Evolutionary conservation across 2,329 filamentous ascomycete species (phyloP), one percentile per base, ranked within the genome.

Genomic region (Neofusicoccum sp.): DNA sequence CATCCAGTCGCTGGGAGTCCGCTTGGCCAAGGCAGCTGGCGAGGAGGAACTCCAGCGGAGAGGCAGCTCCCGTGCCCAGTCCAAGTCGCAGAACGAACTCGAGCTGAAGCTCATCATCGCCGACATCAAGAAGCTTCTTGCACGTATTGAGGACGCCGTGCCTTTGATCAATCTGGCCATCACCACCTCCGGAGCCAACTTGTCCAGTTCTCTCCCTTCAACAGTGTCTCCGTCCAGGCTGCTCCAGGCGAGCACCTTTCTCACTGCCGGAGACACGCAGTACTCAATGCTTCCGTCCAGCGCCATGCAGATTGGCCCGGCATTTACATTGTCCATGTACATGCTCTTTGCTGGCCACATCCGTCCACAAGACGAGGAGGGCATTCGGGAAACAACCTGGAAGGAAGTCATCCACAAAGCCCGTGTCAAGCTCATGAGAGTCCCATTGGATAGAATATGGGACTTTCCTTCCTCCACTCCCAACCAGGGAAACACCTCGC

Each of bases 381-480:
- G 84, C 67, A 67, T 87, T 65, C 71, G 89, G 76, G 75, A 87
- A 76, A 80, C 91, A 0, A 89, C 93, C 0, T 98, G 95, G 95
- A 95, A 98, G 71, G 93, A 99, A 72, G 92, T 96, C 41, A 88
- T 97, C 63, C 93, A 98, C 78, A 99, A 98, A 73, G 90, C 92
- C 16, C 85, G 87, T 40, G 86, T 97, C 11, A 91, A 92, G 61
- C 80, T 99, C 9, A 83, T 89, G 67, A 84, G 93, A 49, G 84
- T 90, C 0, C 89, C 87, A 0, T 75, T 88, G 33, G 79, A 83
- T 43, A 70, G 80, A 40, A 72, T 82, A 0, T 82, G 85, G 63
- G 75, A 81, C 71, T 79, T 70, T 62, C 74, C 71, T 8, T 54
- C 57, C 8, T n/a, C 60, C 24, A 1, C 31, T 4, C 63, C 65